Conservation (phyloP, 2,329 filamentous ascomycete species). For the Scytalidium sp. region DNA sequence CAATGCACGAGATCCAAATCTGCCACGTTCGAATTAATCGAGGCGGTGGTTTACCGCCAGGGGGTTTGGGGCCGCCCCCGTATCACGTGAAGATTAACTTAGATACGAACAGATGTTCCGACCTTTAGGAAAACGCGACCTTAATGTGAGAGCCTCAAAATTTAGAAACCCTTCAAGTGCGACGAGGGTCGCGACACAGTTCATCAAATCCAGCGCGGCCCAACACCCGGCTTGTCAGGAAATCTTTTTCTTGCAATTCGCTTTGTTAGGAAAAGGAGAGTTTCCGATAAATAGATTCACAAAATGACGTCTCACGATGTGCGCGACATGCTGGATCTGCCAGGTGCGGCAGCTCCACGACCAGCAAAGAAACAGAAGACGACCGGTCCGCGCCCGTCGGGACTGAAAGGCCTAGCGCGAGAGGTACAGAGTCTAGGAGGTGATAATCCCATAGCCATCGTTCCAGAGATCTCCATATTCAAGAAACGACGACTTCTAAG, state of each 20-base stretch:
- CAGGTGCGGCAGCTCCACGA: constrained; percentile 54
- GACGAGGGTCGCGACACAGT: not conserved
- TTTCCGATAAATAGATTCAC: not conserved
- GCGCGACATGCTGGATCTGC: constrained; percentile 83
- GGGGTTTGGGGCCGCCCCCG: constrained; percentile 18
- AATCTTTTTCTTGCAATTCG: not conserved
- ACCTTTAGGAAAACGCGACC: not conserved
- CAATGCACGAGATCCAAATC: too few species aligned
- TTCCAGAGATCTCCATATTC: constrained; percentile 56
- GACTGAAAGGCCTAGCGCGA: constrained; percentile 61
- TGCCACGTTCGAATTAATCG: constrained; percentile 49
- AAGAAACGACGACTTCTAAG: constrained; percentile 55
- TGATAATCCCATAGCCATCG: constrained; percentile 65
- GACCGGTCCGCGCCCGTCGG: constrained; percentile 51
- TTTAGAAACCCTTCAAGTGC: too few species aligned
- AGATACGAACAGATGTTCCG: not conserved
- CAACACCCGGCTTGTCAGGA: not conserved
- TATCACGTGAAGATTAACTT: not conserved
- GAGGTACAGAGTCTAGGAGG: constrained; percentile 65
- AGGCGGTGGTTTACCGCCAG: constrained; percentile 9
- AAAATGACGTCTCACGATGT: constrained; percentile 75
- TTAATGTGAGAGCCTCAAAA: too few species aligned
- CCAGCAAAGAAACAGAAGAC: constrained; percentile 75
- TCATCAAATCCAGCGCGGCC: not conserved
- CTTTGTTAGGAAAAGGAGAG: not conserved